These are phyloP conservation scores for Zygosaccharomyces pseudobailii DNA, from an alignment of 1,139 yeast species.

Conservation along the genomic window DNA sequence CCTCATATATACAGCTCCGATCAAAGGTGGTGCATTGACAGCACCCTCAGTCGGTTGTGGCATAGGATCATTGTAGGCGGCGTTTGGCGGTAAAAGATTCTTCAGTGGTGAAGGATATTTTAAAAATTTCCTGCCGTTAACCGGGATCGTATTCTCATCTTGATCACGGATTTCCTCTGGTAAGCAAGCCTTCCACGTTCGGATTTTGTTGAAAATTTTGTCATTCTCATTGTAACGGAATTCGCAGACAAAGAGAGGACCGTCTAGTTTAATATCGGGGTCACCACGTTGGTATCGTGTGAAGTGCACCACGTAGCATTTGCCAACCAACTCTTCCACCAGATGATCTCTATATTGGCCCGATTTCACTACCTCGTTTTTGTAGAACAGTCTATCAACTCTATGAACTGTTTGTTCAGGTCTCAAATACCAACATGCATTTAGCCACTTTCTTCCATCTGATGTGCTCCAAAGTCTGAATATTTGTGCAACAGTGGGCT, in stretches of 20 bases:
- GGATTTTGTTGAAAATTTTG: conserved; percentile 84
- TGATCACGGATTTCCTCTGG: conserved; percentile 92
- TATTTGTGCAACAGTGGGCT: conserved; percentile 91
- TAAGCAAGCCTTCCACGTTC: conserved; percentile 98
- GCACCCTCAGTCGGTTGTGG: conserved; percentile 78
- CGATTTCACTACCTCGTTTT: conserved; percentile 91
- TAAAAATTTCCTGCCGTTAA: conserved; percentile 54
- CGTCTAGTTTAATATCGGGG: conserved; percentile 72
- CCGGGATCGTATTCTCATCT: conserved; percentile 74
- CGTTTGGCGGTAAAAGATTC: conserved; percentile 67
- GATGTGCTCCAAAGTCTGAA: conserved; percentile 82
- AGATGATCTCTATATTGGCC: conserved; percentile 95
- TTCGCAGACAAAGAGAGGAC: conserved; percentile 91
- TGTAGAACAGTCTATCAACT: conserved; percentile 80
- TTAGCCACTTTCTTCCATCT: conserved; percentile 83
- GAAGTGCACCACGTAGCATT: conserved; percentile 90
- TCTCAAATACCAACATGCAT: conserved; percentile 96
- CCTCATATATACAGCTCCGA: conserved; percentile 83
- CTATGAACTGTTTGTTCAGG: conserved; percentile 98
- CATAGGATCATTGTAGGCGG: conserved; percentile 64
- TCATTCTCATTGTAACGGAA: conserved; percentile 88
- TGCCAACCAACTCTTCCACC: conserved; percentile 83
- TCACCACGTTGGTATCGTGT: conserved; percentile 94
- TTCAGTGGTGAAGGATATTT: conserved; percentile 81
- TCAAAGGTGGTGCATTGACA: conserved; percentile 84